phyloP scores from a whole-genome alignment of 2,329 filamentous ascomycete species.

The Dothistroma septosporum region DNA sequence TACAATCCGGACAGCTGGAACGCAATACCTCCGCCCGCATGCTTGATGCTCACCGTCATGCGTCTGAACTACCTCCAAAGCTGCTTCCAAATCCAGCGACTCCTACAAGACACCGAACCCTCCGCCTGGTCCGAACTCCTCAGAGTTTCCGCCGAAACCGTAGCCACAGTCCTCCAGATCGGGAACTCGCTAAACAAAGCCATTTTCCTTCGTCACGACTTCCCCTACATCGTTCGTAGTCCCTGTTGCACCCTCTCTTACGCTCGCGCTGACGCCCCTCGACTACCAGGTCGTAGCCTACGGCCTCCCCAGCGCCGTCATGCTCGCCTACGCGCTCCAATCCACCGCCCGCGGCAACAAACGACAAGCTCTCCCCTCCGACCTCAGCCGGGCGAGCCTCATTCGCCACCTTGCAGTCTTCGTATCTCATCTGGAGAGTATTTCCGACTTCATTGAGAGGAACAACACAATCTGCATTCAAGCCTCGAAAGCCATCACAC shows the following conservation, averaged over 20 bases:
- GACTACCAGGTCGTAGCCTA: constrained; percentile 17
- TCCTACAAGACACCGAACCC: constrained; percentile 14
- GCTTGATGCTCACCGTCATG: constrained; percentile 16
- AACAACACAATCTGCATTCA: constrained; percentile 22
- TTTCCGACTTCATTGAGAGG: constrained; percentile 16
- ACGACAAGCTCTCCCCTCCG: constrained; percentile 5
- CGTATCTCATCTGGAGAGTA: constrained; percentile 20
- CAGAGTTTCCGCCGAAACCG: constrained; percentile 10
- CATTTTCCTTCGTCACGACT: constrained; percentile 14
- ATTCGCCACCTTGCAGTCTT: constrained; percentile 23
- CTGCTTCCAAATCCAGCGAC: constrained; percentile 18
- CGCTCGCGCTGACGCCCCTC: background rate
- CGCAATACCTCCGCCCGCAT: constrained; percentile 7
- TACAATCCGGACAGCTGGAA: constrained; percentile 20
- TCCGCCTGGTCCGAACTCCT: constrained; percentile 4
- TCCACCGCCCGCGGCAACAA: background rate
- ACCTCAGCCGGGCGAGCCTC: constrained; percentile 14
- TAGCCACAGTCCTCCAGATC: constrained; percentile 17
- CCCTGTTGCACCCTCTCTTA: background rate
- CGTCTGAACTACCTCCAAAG: constrained; percentile 20
- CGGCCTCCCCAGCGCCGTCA: constrained; percentile 16
- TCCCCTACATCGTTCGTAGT: constrained; percentile 17
- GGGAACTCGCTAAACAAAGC: constrained; percentile 16
- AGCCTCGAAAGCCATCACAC: constrained; percentile 18
- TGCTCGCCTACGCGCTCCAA: constrained; percentile 15